Evolutionary conservation across 352 stramenopile species (phyloP), one percentile per base, ranked within the genome.

Genomic region (Elongisporangium prolatum): DNA sequence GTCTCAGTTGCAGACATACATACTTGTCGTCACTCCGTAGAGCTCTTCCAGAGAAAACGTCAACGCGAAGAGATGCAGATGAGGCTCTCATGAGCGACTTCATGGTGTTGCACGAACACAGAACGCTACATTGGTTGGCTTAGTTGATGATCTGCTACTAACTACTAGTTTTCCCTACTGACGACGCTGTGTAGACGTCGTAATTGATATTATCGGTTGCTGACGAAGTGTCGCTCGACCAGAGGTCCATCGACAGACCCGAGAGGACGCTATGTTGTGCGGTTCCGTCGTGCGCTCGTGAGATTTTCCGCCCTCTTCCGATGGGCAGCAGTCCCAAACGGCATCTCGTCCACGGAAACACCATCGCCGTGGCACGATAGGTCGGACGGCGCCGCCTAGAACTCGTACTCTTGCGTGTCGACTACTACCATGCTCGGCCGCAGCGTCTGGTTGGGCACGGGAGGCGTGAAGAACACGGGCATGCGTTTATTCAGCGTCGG

Each of bases 1-100:
- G 44, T 78, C 73, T 54, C 75, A 77, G 75, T 88, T 91, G 52
- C 88, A 89, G 37, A 59, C 72, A 61, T 75, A 77, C 81, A 91
- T 91, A 14, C 52, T 75, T 52, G 53, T 52, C 37, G 25, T 52
- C 28, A 34, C 28, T 56, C 34, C 34, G 34, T 44, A 44, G n/a
- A n/a, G n/a, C n/a, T n/a, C n/a, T n/a, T n/a, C n/a, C n/a, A n/a
- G 21, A 25, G 48, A 52, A 25, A 14, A 21, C 48, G 7, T 7
- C 20, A 21, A 52, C 8, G 1, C 1, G 4, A 52, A 52, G 48
- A 21, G 47, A 21, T 50, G 3, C 20, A 21, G 9, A 25, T 8
- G 20, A 7, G 17, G 20, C 21, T 8, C 48, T n/a, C 21, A 52
- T 52, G 20, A 10, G 21, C 14, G 9, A 21, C 20, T 25, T 25